Evolutionary conservation across 2,329 filamentous ascomycete species (phyloP).

Genomic region (Paracorniculantispora psalliotae): DNA sequence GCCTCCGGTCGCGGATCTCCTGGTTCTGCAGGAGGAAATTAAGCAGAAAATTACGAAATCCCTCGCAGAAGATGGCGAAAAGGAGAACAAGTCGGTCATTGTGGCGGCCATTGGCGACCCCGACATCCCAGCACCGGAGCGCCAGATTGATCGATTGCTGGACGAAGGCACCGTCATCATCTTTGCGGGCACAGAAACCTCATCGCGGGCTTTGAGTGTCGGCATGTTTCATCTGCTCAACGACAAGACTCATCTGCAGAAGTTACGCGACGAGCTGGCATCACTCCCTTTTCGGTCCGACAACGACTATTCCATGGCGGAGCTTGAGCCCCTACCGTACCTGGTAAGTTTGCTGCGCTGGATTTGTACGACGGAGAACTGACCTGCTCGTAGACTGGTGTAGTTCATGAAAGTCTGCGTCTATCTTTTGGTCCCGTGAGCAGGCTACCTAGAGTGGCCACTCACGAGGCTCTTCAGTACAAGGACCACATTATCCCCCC

Average conservation of each 20-base stretch:
- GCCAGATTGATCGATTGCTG: constrained; percentile 13
- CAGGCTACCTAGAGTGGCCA: neutral
- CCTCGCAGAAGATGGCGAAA: neutral
- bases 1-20: neutral
- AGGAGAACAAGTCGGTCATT: neutral
- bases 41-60: neutral
- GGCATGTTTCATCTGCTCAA: neutral
- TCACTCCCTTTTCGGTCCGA: neutral
- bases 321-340: neutral
- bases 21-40: neutral
- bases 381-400: neutral
- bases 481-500: neutral
- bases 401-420: neutral
- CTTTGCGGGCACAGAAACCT: constrained; percentile 19
- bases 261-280: neutral
- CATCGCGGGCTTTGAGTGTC: constrained; percentile 1
- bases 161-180: constrained; percentile 18
- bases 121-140: constrained; percentile 12
- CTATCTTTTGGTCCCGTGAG: neutral
- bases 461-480: neutral
- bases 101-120: neutral
- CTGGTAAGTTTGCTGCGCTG: neutral
- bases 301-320: neutral
- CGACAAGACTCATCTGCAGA: neutral
- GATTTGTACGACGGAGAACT: too few species aligned